Evolutionary conservation across 257 asterid genomes (phyloP), one percentile per base, ranked within the genome.

Genomic region (Solanum peruvianum): DNA sequence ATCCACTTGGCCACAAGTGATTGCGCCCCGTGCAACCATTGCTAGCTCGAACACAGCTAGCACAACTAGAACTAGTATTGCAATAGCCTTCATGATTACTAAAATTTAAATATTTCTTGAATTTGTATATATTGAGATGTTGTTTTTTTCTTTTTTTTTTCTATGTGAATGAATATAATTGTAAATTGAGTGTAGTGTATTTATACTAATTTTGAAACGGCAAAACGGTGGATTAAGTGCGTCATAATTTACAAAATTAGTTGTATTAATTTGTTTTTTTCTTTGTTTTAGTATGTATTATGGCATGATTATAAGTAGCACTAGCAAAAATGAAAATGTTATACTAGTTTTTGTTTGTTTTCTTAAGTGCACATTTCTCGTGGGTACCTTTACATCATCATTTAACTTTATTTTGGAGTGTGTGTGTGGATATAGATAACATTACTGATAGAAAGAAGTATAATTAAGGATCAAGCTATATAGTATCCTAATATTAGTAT

Each of bases 1-100:
- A 80, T 87, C 92, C 7, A 93, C 93, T 69, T 93, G 89, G 4
- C 87, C 86, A 29, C 95, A 93, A 31, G 72, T 83, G 7, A 90
- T 3, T 21, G 29, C 81, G 3, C 49, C 49, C 18, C 11, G 52
- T 3, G 29, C 49, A 73, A 41, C 31, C 81, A 37, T 37, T 21
- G 81, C 47, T 72, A 72, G 81, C 9, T 72, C 31, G 4, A 73
- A 29, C 14, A 37, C 9, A 1, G 49, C 81, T 7, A 73, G 18
- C 49, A 39, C 81, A 37, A 21, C 81, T 73, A 73, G 3, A 73
- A 37, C 49, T 73, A 73, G 49, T 11, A 73, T 25, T 70, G 49
- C 29, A 10, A 37, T 8, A 73, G 16, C 29, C 52, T 73, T 73
- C 81, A 73, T 73, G 81, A 37, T 37, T 4, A 67, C 45, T 71